Conservation (phyloP, 75 land plant species). For the Sequoia sempervirens region DNA sequence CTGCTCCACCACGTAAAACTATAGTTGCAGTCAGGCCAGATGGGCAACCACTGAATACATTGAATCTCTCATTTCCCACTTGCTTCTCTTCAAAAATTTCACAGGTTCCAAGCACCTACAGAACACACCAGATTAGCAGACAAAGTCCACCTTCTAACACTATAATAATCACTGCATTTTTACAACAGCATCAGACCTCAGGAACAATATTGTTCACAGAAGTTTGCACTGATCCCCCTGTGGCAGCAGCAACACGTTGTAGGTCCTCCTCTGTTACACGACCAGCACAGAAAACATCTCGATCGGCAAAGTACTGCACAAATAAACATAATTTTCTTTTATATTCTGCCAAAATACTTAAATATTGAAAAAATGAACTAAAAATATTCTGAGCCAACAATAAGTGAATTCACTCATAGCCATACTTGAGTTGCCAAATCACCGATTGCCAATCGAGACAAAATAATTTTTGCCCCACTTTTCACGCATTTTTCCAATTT, state of each 20-base stretch:
- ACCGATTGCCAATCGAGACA: constrained; percentile 94
- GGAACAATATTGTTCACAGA: constrained; percentile 87
- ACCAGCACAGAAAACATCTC: constrained; percentile 98
- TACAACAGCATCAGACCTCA: constrained; percentile 47
- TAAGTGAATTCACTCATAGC: not conserved
- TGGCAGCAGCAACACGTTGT: constrained; percentile 90
- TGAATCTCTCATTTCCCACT: constrained; percentile 97
- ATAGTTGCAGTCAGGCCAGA: constrained; percentile 94
- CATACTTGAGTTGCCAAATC: constrained; percentile 91
- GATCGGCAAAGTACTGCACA: constrained; percentile 94
- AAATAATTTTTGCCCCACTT: constrained; percentile 91
- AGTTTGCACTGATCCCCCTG: constrained; percentile 96
- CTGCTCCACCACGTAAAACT: constrained; percentile 98
- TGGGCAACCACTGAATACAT: constrained; percentile 97
- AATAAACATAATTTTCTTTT: constrained; percentile 3
- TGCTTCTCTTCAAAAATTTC: constrained; percentile 93
- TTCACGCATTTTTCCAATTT: constrained; percentile 94
- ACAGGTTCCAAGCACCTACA: constrained; percentile 89
- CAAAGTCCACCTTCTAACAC: not conserved
- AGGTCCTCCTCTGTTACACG: constrained; percentile 98
- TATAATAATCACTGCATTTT: not conserved
- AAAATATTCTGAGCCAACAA: not conserved
- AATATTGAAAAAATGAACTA: not conserved
- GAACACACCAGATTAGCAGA: constrained; percentile 6
- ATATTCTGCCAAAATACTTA: not conserved